These are phyloP conservation scores for Malassezia furfur DNA, from an alignment of 1,284 basidiomycete species.

Conservation along the genomic window DNA sequence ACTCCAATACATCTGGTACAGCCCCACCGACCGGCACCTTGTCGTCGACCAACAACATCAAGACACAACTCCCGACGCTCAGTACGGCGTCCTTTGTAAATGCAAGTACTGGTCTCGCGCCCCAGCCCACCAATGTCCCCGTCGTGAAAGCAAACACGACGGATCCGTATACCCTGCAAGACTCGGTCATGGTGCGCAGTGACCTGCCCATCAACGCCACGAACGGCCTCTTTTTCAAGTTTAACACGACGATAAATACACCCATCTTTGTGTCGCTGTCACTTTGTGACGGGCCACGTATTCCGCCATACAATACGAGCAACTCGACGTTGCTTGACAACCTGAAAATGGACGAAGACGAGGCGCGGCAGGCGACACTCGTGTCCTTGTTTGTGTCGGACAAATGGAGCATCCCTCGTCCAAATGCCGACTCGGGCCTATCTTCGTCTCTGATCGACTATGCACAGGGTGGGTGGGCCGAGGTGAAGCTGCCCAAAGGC, in stretches of 20 bases:
- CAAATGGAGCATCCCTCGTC: slow-evolving; percentile 15
- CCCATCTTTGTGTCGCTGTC: slow-evolving; percentile 33
- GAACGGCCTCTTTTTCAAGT: slow-evolving; percentile 27
- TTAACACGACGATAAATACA: slow-evolving; percentile 15
- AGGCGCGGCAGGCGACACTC: slow-evolving; percentile 28
- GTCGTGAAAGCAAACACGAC: neutral
- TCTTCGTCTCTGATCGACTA: slow-evolving; percentile 12
- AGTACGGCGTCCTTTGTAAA: slow-evolving; percentile 3
- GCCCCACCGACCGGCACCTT: neutral
- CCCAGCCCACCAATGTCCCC: neutral
- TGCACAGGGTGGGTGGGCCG: slow-evolving; percentile 34
- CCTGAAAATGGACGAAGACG: slow-evolving; percentile 20
- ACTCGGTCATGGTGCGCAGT: slow-evolving; percentile 24
- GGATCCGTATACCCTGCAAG: slow-evolving; percentile 18
- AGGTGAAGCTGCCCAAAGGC: slow-evolving; percentile 23
- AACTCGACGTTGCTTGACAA: slow-evolving; percentile 25
- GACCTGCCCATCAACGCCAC: slow-evolving; percentile 19
- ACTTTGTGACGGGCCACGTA: slow-evolving; percentile 33
- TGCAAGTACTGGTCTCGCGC: slow-evolving; percentile 9
- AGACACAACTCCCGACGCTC: slow-evolving; percentile 9
- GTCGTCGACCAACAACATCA: neutral
- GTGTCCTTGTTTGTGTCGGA: slow-evolving; percentile 32
- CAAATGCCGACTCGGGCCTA: slow-evolving; percentile 23
- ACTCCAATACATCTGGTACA: neutral
- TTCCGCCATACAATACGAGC: slow-evolving; percentile 37